Evolutionary conservation across 345 rosid genomes (phyloP).

Genomic region (Anacardium occidentale): DNA sequence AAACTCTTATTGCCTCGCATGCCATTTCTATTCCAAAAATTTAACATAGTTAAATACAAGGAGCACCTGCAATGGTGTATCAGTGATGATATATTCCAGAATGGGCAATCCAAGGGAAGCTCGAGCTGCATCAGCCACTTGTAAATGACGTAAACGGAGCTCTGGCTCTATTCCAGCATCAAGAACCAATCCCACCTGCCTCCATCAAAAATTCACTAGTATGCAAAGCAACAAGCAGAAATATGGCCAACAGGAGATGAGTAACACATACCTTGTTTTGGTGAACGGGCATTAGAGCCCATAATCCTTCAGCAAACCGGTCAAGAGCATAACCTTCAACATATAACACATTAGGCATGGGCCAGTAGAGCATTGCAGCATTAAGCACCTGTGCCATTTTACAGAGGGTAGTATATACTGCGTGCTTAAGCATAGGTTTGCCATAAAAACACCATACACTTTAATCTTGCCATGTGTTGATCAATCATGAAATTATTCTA

Average conservation of each 20-base stretch:
- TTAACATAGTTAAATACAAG: background rate
- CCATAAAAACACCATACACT: background rate
- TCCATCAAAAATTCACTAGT: slow-evolving; percentile 9
- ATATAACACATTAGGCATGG: slow-evolving; percentile 56
- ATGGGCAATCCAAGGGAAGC: slow-evolving; percentile 78
- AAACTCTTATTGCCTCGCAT: background rate
- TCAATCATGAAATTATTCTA: background rate
- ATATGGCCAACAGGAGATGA: background rate
- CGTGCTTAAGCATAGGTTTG: background rate
- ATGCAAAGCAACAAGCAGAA: slow-evolving; percentile 9
- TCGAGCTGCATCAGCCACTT: slow-evolving; percentile 64
- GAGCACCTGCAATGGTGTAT: slow-evolving; percentile 43
- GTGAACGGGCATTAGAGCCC: slow-evolving; percentile 62
- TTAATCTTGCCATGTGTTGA: background rate
- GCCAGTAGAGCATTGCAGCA: slow-evolving; percentile 68
- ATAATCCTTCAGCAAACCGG: slow-evolving; percentile 52
- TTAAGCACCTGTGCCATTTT: slow-evolving; percentile 47
- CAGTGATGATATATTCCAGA: slow-evolving; percentile 50
- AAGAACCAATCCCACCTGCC: slow-evolving; percentile 65
- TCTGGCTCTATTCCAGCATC: slow-evolving; percentile 61
- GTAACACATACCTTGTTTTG: slow-evolving; percentile 44
- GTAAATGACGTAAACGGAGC: slow-evolving; percentile 55
- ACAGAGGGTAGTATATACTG: background rate
- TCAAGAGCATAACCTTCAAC: slow-evolving; percentile 73
- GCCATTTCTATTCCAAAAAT: background rate